Conservation (phyloP, 2,329 filamentous ascomycete species). For the Aspergillus piperis region DNA sequence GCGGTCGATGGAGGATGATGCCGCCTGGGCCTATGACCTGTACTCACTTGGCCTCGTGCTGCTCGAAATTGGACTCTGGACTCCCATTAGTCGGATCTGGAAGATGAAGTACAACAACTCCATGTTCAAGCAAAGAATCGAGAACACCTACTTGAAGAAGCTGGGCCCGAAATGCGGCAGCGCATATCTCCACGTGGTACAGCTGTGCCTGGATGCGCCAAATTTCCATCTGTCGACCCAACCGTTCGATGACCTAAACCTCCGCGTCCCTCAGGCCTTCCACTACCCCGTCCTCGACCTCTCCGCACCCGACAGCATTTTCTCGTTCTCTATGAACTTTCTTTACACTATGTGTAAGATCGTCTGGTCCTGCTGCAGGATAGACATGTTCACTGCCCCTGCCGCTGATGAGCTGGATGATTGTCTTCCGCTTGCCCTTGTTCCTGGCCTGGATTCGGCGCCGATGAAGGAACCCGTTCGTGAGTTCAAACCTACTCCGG, state of each 20-base stretch:
- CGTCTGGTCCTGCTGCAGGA: slow-evolving; percentile 43
- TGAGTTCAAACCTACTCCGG: slow-evolving; percentile 18
- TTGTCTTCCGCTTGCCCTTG: slow-evolving; percentile 43
- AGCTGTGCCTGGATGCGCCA: slow-evolving; percentile 61
- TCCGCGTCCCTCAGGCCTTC: slow-evolving; percentile 45
- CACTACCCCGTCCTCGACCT: slow-evolving; percentile 47
- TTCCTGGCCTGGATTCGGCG: slow-evolving; percentile 34
- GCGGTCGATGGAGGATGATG: slow-evolving; percentile 40
- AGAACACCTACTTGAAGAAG: slow-evolving; percentile 63
- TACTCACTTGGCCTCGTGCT: slow-evolving; percentile 64
- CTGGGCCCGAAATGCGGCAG: slow-evolving; percentile 65
- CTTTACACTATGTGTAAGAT: slow-evolving; percentile 47
- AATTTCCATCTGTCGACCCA: slow-evolving; percentile 50
- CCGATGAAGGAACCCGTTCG: slow-evolving; percentile 23
- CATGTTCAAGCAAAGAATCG: slow-evolving; percentile 65
- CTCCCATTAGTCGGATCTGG: slow-evolving; percentile 62
- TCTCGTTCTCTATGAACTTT: slow-evolving; percentile 48
- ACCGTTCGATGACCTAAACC: slow-evolving; percentile 42
- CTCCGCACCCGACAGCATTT: slow-evolving; percentile 42
- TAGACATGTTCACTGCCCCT: slow-evolving; percentile 46
- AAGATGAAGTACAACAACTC: slow-evolving; percentile 64
- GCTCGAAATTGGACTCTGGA: slow-evolving; percentile 66
- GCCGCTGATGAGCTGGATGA: slow-evolving; percentile 45
- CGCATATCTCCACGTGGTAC: slow-evolving; percentile 63
- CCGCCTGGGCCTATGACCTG: slow-evolving; percentile 54